phyloP scores from a whole-genome alignment of 805 yeast species.

The Isabelozyma pseudorhagii region DNA sequence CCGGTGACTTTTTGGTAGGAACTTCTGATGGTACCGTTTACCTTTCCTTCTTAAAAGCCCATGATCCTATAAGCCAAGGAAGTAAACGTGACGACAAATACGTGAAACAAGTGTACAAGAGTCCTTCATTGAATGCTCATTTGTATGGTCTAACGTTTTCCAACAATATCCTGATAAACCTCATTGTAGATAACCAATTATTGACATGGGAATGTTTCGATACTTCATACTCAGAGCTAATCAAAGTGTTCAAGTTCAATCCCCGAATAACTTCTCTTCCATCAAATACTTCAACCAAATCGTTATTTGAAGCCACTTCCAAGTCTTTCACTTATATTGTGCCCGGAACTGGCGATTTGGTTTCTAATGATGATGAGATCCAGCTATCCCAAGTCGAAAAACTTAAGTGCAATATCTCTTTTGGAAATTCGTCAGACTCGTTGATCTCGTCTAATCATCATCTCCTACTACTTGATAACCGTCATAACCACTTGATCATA shows the following conservation, averaged over 20 bases:
- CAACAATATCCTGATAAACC: conserved; percentile 20
- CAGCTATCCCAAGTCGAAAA: conserved; percentile 13
- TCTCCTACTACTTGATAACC: conserved; percentile 16
- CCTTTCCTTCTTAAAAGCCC: conserved; percentile 24
- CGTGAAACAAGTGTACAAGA: conserved; percentile 24
- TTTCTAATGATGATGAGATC: conserved; percentile 31
- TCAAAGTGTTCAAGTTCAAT: conserved; percentile 22
- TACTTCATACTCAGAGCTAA: conserved; percentile 22
- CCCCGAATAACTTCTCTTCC: conserved; percentile 7
- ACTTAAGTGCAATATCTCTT: conserved; percentile 5
- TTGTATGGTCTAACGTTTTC: conserved; percentile 17
- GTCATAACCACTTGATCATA: conserved; percentile 15
- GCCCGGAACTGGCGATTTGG: conserved; percentile 12
- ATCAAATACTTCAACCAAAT: neutral
- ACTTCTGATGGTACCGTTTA: conserved; percentile 28
- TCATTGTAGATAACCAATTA: conserved; percentile 14
- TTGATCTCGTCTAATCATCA: conserved; percentile 24
- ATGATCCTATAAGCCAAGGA: conserved; percentile 20
- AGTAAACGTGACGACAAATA: conserved; percentile 36
- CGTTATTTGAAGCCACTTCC: conserved; percentile 12
- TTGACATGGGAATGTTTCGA: conserved; percentile 36
- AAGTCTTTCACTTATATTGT: conserved; percentile 11
- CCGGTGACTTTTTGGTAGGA: conserved; percentile 30
- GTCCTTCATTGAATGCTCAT: neutral
- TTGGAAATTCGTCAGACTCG: neutral